Base-by-base conservation (phyloP, 1,284 basidiomycete genomes). In the Sphagnurus paluster region DNA sequence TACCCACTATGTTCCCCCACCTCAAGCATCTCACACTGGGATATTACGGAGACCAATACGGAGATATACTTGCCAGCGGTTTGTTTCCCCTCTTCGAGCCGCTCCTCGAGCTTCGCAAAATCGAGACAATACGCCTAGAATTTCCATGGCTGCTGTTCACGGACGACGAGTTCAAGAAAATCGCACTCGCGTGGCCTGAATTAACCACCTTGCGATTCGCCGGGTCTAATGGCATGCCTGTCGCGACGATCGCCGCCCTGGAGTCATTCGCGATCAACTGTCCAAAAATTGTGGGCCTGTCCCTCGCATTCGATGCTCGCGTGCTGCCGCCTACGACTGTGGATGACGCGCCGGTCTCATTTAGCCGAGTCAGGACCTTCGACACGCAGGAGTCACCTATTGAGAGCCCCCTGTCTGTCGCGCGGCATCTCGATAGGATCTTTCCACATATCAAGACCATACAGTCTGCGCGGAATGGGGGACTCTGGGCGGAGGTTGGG, bases 361-460 rank as follows among this genome's bases (percentile, higher is more conserved):
- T 36, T 14, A 24, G 33, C 32, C 21, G n/a, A 49, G 1, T 49
- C 5, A 45, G 41, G 37, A 35, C 30, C 16, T 38, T 49, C 9
- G 47, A 41, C 33, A 30, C 24, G 1, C 47, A 44, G 19, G 1
- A 40, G 9, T 49, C 47, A 5, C 37, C 47, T 17, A 34, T 45
- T 10, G 42, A 40, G 2, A 37, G 28, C 10, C 25, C 32, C 2
- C 28, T 40, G 6, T 25, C 33, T 19, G 42, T 37, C 19, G 47
- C 47, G 13, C 42, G 47, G 2, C 38, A 44, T 36, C 29, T 49
- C 2, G 47, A 49, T 26, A 49, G 47, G 33, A 38, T 49, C 21
- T 49, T 49, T 32, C 47, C 42, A 7, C 29, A 40, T 25, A 30
- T 49, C 16, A 41, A 49, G 33, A 48, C 36, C 20, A 39, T 48